A percentile compares a stretch with the other conserved stretches of the same genome.
Evolutionary conservation across 768 basidiomycete species (phyloP).

Genomic region (Zangia roseola): DNA sequence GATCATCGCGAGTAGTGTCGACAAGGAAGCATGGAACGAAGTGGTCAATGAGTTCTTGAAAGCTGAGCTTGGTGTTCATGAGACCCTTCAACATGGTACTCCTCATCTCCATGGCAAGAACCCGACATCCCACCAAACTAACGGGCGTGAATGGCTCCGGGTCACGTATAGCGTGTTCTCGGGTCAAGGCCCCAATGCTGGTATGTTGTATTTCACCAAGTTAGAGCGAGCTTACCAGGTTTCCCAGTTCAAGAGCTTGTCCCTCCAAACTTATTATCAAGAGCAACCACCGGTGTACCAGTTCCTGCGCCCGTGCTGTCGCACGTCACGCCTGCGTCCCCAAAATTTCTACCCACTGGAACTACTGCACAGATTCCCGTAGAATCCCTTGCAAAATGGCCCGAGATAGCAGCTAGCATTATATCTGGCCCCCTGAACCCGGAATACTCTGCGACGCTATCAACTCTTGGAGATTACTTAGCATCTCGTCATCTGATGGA

Average conservation of each 20-base stretch:
- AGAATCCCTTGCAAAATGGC: slow-evolving; percentile 75
- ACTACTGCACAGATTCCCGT: slow-evolving; percentile 48
- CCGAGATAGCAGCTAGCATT: slow-evolving; percentile 83
- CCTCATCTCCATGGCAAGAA: slow-evolving; percentile 21
- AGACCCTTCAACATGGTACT: slow-evolving; percentile 18
- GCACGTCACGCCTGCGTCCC: slow-evolving; percentile 57
- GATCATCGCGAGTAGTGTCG: slow-evolving; percentile 89
- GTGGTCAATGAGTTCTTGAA: slow-evolving; percentile 83
- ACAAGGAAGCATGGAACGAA: slow-evolving; percentile 92
- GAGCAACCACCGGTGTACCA: slow-evolving; percentile 38
- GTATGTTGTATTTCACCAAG: slow-evolving; percentile 38
- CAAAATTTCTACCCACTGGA: slow-evolving; percentile 54
- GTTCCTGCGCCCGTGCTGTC: slow-evolving; percentile 32
- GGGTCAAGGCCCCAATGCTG: slow-evolving; percentile 74
- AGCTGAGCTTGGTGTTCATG: slow-evolving; percentile 60
- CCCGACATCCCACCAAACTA: slow-evolving; percentile 27
- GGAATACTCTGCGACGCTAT: slow-evolving; percentile 73
- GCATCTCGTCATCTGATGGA: slow-evolving; percentile 67
- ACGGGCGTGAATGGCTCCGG: slow-evolving; percentile 70
- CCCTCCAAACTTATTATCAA: slow-evolving; percentile 53
- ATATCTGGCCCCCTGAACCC: slow-evolving; percentile 64
- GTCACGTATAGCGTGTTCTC: slow-evolving; percentile 82
- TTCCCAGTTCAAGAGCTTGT: slow-evolving; percentile 70
- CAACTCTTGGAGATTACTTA: slow-evolving; percentile 85
- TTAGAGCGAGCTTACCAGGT: slow-evolving; percentile 3